Conservation (phyloP, 2,329 filamentous ascomycete genomes). For the Calonectria montana region DNA sequence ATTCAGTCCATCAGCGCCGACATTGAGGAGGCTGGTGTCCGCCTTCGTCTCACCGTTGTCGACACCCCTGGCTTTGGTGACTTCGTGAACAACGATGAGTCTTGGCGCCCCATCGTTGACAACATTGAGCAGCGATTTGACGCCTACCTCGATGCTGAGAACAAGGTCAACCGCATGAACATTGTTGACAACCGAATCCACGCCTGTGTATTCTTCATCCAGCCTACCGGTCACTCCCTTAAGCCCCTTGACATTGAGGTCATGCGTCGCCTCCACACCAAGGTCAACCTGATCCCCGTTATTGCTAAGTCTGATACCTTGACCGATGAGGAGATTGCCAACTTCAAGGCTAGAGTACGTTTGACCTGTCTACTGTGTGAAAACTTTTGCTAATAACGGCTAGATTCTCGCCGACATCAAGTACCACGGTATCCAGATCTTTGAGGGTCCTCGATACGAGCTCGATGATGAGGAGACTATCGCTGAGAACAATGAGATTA, state of each 20-base stretch:
- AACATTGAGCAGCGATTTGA: slow-evolving; percentile 99
- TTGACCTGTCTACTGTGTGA: neutral
- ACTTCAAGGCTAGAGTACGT: slow-evolving; percentile 96
- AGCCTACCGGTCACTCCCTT: slow-evolving; percentile 96
- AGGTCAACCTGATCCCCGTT: slow-evolving; percentile 99
- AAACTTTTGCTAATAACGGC: slow-evolving; percentile 23
- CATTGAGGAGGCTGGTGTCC: slow-evolving; percentile 98
- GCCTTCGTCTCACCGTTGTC: slow-evolving; percentile 94
- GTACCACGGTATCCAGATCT: slow-evolving; percentile 98
- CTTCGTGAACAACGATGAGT: slow-evolving; percentile 99
- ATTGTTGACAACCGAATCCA: slow-evolving; percentile 99
- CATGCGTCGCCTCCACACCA: slow-evolving; percentile 99
- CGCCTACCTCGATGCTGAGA: slow-evolving; percentile 98
- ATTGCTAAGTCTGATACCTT: slow-evolving; percentile 99
- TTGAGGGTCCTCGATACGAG: slow-evolving; percentile 98
- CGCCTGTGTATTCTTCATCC: slow-evolving; percentile 99
- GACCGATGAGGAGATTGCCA: slow-evolving; percentile 93
- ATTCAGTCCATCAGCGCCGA: slow-evolving; percentile 96
- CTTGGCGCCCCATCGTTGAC: slow-evolving; percentile 98
- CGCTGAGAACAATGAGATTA: slow-evolving; percentile 99
- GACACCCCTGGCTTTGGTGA: slow-evolving; percentile 98
- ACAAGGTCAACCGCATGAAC: slow-evolving; percentile 99
- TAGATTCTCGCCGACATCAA: slow-evolving; percentile 97
- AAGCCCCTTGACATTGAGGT: slow-evolving; percentile 99
- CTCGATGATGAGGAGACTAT: slow-evolving; percentile 99